Conservation (phyloP, 768 basidiomycete species). For the Polyporus arcularius region DNA sequence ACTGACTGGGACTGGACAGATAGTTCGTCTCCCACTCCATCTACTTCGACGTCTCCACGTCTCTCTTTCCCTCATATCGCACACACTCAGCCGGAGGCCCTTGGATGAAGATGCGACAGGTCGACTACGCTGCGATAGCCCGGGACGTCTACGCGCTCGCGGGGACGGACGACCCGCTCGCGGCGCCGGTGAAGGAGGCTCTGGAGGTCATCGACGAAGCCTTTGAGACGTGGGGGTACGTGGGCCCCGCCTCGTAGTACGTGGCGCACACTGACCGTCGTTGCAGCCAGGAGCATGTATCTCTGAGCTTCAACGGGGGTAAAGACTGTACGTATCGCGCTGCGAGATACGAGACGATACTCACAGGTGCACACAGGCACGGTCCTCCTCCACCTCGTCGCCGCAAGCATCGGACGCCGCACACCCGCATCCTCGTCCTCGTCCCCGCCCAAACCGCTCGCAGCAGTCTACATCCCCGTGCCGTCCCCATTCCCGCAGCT, state of each 20-base stretch:
- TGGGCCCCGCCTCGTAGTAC: slow-evolving; percentile 23
- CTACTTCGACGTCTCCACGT: background rate
- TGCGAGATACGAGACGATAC: background rate
- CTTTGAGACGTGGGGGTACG: slow-evolving; percentile 82
- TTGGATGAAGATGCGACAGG: slow-evolving; percentile 20
- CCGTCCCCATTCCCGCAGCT: slow-evolving; percentile 85
- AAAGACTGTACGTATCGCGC: slow-evolving; percentile 80
- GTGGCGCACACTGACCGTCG: background rate
- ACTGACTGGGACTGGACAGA: background rate
- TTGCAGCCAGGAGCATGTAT: slow-evolving; percentile 63
- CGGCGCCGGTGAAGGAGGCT: slow-evolving; percentile 71
- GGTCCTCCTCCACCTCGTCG: slow-evolving; percentile 89
- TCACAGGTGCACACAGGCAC: slow-evolving; percentile 61
- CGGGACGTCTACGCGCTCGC: slow-evolving; percentile 65
- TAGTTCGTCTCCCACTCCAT: background rate
- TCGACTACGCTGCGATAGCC: slow-evolving; percentile 56
- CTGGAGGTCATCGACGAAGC: slow-evolving; percentile 78
- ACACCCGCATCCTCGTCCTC: slow-evolving; percentile 32
- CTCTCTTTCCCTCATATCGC: background rate
- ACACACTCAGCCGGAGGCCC: background rate
- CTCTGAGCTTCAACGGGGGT: slow-evolving; percentile 97
- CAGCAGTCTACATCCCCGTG: slow-evolving; percentile 85
- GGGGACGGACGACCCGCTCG: slow-evolving; percentile 52
- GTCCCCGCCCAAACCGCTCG: slow-evolving; percentile 46
- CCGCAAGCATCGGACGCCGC: slow-evolving; percentile 62